A percentile compares a stretch with the other conserved stretches of the same genome.
Evolutionary conservation across 768 basidiomycete species (phyloP).

Genomic region (Rhizopogon vinicolor): DNA sequence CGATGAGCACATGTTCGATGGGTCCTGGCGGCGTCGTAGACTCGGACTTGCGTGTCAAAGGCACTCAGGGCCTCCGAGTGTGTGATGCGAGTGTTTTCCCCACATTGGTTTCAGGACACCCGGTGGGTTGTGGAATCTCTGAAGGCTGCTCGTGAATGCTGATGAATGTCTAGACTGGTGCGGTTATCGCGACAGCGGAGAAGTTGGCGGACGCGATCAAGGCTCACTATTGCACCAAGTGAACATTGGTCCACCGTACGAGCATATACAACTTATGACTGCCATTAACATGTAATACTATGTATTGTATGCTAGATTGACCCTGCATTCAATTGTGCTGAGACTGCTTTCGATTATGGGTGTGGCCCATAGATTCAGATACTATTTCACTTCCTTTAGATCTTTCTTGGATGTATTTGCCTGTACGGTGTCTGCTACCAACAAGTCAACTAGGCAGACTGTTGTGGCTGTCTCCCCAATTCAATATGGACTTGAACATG

Average conservation of each 20-base stretch:
- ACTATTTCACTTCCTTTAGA: too few species aligned
- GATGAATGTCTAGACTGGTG: conserved; percentile 16
- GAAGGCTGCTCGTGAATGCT: not conserved
- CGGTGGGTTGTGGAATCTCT: conserved; percentile 26
- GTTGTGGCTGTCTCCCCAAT: too few species aligned
- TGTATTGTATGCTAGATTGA: too few species aligned
- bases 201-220: conserved; percentile 31
- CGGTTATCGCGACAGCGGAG: conserved; percentile 29
- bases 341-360: too few species aligned
- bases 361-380: too few species aligned
- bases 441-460: too few species aligned
- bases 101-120: conserved; percentile 39
- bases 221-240: conserved; percentile 9
- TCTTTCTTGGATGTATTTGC: too few species aligned
- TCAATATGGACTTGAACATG: too few species aligned
- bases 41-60: conserved; percentile 37
- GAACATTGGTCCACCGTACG: not conserved
- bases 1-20: conserved; percentile 33
- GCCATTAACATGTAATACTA: too few species aligned
- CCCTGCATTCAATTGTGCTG: too few species aligned
- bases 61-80: conserved; percentile 36
- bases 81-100: conserved; percentile 45
- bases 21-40: conserved; percentile 37
- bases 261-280: too few species aligned
- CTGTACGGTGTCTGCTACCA: too few species aligned